Percentiles rank a stretch among this genome's conserved stretches.
phyloP scores from a whole-genome alignment of 495 filamentous ascomycete species.

The Chaetomium cochliodes region DNA sequence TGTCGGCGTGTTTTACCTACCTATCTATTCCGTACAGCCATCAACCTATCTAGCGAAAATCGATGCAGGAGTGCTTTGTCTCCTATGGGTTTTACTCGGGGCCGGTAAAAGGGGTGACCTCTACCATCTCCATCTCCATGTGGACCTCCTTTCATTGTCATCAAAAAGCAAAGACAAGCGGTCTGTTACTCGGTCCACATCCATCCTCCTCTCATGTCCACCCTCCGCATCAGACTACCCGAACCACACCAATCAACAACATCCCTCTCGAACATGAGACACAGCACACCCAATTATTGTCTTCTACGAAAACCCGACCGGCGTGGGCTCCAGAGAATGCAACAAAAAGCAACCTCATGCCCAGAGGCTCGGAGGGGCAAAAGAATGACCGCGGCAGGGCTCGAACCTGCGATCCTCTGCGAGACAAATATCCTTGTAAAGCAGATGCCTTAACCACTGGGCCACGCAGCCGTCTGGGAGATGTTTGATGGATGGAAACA shows the following conservation, averaged over 20 bases:
- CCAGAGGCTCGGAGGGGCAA: background rate
- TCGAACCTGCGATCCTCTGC: constrained; percentile 53
- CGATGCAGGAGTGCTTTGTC: constrained; percentile 5
- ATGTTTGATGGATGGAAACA: background rate
- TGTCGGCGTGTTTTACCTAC: constrained; percentile 7
- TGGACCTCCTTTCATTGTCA: background rate
- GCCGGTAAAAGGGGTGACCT: background rate
- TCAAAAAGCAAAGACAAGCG: too few relatives aligned
- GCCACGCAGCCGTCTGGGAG: constrained; percentile 34
- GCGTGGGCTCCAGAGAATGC: background rate
- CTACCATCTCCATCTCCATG: background rate
- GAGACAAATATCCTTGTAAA: constrained; percentile 35
- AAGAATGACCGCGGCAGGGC: constrained; percentile 47
- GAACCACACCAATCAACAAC: background rate
- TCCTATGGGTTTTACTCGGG: background rate
- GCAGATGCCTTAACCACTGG: constrained; percentile 46
- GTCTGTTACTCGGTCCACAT: too few relatives aligned
- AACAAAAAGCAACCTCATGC: background rate
- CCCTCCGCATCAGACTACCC: too few relatives aligned
- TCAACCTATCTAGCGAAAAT: constrained; percentile 7
- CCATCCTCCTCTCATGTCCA: too few relatives aligned
- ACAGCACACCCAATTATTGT: background rate
- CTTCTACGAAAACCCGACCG: background rate
- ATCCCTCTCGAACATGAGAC: background rate
- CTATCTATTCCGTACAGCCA: constrained; percentile 13